A percentile compares a stretch with the other conserved stretches of the same genome.
Evolutionary conservation across 768 basidiomycete genomes (phyloP).

Genomic region (Mycena maculata): DNA sequence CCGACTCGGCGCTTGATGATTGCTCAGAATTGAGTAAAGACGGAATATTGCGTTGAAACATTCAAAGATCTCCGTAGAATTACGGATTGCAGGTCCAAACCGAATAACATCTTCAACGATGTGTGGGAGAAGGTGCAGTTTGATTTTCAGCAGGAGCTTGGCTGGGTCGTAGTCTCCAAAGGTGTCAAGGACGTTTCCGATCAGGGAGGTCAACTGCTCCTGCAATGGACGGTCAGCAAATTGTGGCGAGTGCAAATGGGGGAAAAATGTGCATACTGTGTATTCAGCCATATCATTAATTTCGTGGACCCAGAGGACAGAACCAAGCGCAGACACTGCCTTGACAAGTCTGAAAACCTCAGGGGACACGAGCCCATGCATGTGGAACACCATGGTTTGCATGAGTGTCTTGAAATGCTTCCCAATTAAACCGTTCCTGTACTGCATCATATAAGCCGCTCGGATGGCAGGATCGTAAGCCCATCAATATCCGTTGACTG

Average conservation of each 20-base stretch:
- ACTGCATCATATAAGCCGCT: conserved; percentile 46
- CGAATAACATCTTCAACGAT: conserved; percentile 46
- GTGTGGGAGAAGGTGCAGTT: conserved; percentile 51
- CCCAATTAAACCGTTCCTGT: conserved; percentile 47
- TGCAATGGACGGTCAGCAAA: too few relatives aligned
- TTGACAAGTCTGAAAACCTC: conserved; percentile 39
- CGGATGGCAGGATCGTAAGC: not conserved
- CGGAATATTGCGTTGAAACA: conserved; percentile 57
- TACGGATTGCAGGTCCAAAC: conserved; percentile 51
- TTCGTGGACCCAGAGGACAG: conserved; percentile 47
- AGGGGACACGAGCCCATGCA: conserved; percentile 40
- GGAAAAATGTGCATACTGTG: conserved; percentile 33
- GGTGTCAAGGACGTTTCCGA: conserved; percentile 52
- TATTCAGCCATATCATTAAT: conserved; percentile 46
- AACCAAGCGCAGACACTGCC: conserved; percentile 36
- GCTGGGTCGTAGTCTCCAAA: conserved; percentile 47
- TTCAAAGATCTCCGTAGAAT: conserved; percentile 51
- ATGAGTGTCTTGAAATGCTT: conserved; percentile 49
- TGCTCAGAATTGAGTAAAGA: conserved; percentile 52
- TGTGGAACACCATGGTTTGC: conserved; percentile 45
- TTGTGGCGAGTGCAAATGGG: too few relatives aligned
- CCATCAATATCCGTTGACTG: conserved; percentile 6
- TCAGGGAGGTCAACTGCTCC: conserved; percentile 43
- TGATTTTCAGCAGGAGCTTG: conserved; percentile 50
- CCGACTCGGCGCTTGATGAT: conserved; percentile 57